Evolutionary conservation across 371 early-diverging fungal species (phyloP).

Genomic region (Thermomucor indicae-seudaticae): DNA sequence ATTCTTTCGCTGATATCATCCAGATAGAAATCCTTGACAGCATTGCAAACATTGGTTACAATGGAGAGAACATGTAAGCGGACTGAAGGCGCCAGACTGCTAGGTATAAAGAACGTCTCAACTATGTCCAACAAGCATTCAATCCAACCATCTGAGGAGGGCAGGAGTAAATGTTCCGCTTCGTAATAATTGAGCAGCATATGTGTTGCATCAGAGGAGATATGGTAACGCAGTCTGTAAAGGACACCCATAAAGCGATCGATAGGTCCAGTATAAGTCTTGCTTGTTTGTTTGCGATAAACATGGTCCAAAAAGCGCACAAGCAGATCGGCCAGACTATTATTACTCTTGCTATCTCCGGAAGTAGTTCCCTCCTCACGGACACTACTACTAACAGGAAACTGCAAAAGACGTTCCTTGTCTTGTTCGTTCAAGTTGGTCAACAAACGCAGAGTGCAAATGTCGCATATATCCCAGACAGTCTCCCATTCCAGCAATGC

Average conservation of each 20-base stretch:
- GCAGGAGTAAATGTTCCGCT: conserved; percentile 55
- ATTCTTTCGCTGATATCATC: conserved; percentile 46
- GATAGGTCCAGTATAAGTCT: conserved; percentile 37
- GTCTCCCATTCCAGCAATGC: conserved; percentile 43
- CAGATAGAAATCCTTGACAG: conserved; percentile 57
- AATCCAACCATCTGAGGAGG: conserved; percentile 63
- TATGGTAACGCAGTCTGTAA: conserved; percentile 48
- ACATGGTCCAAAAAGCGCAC: conserved; percentile 24
- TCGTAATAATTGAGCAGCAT: conserved; percentile 58
- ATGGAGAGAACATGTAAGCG: conserved; percentile 52
- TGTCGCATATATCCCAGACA: conserved; percentile 42
- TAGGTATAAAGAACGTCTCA: conserved; percentile 52
- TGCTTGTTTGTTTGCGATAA: conserved; percentile 12
- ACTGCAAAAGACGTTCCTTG: background rate
- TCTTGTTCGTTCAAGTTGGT: conserved; percentile 7
- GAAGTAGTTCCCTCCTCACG: background rate
- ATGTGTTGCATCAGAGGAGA: conserved; percentile 53
- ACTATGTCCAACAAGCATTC: conserved; percentile 49
- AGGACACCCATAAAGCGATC: conserved; percentile 55
- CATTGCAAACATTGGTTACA: conserved; percentile 49
- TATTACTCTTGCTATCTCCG: no score
- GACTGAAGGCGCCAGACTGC: conserved; percentile 25
- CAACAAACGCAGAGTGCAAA: conserved; percentile 16
- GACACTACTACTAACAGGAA: background rate
- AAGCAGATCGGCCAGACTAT: conserved; percentile 23